Evolutionary conservation across 345 rosid species (phyloP), one percentile per base, ranked within the genome.

Genomic region (Euphorbia peplus): DNA sequence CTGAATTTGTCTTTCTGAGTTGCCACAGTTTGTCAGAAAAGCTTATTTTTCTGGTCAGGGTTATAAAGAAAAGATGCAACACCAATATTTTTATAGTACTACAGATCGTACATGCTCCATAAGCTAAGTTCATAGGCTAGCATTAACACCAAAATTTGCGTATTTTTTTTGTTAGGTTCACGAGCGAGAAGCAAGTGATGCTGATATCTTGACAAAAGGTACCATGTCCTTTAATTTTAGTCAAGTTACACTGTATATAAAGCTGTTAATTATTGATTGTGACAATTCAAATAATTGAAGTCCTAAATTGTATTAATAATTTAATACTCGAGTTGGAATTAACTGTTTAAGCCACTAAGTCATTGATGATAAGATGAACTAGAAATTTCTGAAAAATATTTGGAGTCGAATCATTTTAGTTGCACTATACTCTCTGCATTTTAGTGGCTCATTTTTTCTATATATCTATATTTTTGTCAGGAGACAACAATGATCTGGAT

Each of bases 401-500:
- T 41, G 47, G 51, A 53, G 9, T 9, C 30, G 44, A 10, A 60
- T 47, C 44, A 24, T 50, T 65, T 57, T 30, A 21, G 55, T 60
- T 42, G 56, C 47, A 44, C 35, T 22, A 69, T 21, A 22, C 24
- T 60, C 16, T 63, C 41, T 1, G 29, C 55, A 35, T 12, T 8
- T 52, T 68, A 29, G 70, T 52, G 47, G n/a, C 37, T 68, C 25
- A 41, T 41, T 51, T 59, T 8, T 44, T 22, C 7, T 44, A 44
- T 44, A n/a, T 39, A n/a, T 25, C 58, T n/a, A 25, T 73, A 13
- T 46, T 30, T 73, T 80, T 46, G 59, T 58, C 70, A 65, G 75
- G 70, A 35, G 99, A 95, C 76, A 90, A 87, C 73, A 95, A 95
- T 80, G 69, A 80, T 59, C 87, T 77, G 59, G 92, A 95, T 80